Conservation (phyloP, 2,329 filamentous ascomycete genomes). For the Alternaria conjuncta region DNA sequence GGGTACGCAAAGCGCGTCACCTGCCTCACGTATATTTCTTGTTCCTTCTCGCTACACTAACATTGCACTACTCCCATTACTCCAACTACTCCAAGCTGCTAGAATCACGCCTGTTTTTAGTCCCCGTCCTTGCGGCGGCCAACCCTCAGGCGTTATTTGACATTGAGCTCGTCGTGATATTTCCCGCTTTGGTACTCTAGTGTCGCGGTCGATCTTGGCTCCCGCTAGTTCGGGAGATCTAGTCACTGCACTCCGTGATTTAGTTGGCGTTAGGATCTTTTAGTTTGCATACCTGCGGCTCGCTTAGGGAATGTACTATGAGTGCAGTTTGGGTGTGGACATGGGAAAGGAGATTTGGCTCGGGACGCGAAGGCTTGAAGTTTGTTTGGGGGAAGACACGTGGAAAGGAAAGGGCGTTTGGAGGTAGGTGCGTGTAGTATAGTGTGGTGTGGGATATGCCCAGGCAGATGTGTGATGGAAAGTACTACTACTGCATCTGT, state of each 20-base stretch:
- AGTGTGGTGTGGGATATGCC: background rate
- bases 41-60: background rate
- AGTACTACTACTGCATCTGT: background rate
- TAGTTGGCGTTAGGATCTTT: background rate
- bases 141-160: background rate
- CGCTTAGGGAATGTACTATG: background rate
- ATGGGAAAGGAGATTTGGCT: too few species aligned
- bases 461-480: background rate
- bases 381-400: background rate
- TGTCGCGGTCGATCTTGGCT: background rate
- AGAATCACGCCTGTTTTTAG: background rate
- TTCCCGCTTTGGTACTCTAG: background rate
- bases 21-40: background rate
- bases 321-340: too few species aligned
- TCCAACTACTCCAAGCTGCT: background rate
- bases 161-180: background rate
- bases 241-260: background rate
- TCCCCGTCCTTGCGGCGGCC: background rate
- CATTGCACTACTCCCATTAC: background rate
- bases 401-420: too few species aligned
- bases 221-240: background rate
- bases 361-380: too few species aligned
- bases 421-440: background rate
- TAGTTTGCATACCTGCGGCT: background rate
- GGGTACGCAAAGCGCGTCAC: background rate